phyloP scores from a whole-genome alignment of 345 rosid genomes.

The Melaleuca quinquenervia region DNA sequence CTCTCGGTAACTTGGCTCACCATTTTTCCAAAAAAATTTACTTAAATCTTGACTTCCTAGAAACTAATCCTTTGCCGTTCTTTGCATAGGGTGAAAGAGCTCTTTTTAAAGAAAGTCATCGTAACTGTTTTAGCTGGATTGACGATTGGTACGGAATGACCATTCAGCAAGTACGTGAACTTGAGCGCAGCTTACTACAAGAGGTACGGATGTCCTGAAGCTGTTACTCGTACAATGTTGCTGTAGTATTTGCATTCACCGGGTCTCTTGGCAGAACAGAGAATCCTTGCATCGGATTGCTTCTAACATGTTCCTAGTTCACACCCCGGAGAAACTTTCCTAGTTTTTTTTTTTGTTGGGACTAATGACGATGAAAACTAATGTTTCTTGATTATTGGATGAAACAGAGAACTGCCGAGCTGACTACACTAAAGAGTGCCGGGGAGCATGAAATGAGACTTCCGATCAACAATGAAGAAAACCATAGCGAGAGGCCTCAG shows the following conservation, averaged over 20 bases:
- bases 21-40: not conserved
- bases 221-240: not conserved
- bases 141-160: slow-evolving; percentile 68
- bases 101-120: slow-evolving; percentile 47
- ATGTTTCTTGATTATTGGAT: not conserved
- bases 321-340: not conserved
- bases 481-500: slow-evolving; percentile 4
- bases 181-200: slow-evolving; percentile 22
- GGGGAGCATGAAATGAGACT: slow-evolving; percentile 10
- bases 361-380: not conserved
- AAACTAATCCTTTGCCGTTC: not conserved
- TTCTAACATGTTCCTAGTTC: not conserved
- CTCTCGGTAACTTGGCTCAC: slow-evolving; percentile 30
- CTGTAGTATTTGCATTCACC: not conserved
- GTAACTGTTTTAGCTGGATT: slow-evolving; percentile 58
- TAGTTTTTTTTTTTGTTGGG: not conserved
- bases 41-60: not conserved
- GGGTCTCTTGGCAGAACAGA: not conserved
- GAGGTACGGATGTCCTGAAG: slow-evolving; percentile 21
- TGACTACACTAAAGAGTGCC: not conserved
- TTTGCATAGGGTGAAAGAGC: slow-evolving; percentile 49
- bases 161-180: slow-evolving; percentile 30
- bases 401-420: slow-evolving; percentile 14
- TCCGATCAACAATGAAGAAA: slow-evolving; percentile 8
- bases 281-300: not conserved